Evolutionary conservation across 768 basidiomycete genomes (phyloP), one percentile per base, ranked within the genome.

Genomic region (Termitomyces sp.): DNA sequence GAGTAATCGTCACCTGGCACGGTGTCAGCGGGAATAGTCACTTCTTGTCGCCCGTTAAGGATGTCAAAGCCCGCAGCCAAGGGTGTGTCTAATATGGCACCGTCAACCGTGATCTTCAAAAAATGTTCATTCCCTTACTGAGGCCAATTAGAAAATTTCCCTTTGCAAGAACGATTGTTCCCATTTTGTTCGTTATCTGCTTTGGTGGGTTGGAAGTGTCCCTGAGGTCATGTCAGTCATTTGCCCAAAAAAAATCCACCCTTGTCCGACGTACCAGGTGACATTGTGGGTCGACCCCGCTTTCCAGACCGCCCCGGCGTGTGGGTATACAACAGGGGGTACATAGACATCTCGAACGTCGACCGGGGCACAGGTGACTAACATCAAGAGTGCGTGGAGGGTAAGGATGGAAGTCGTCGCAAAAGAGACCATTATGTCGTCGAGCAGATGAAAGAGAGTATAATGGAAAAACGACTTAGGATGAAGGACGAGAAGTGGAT

Each of bases 181-280:
- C 82, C 3, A 54, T 31, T 38, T 63, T 61, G 62, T 82, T 83
- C 20, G 81, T 82, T 58, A 83, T 77, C 53, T 81, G 63, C 4
- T 55, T 52, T 0, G 81, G 82, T 27, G 70, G 53, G 50, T 64
- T 58, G 18, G 76, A 70, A 7, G 64, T 70, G 56, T 81, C 66
- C 76, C 76, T 76, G 57, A 38, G 36, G 43, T 23, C 31, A 43
- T 13, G 44, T 57, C 27, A 33, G 44, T 50, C 38, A 23, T 31
- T 10, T 12, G 22, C 7, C n/a, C 35, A n/a, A 36, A 25, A 41
- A 23, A 3, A 15, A n/a, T 13, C 5, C n/a, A 7, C 20, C 33
- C 32, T 10, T 44, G 3, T 31, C 58, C 70, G n/a, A n/a, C n/a
- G 18, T 65, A 75, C 81, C 81, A 83, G 38, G 70, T 72, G 54